Evolutionary conservation across 106 monocot genomes (phyloP).

Genomic region (Apostasia shenzhenica): DNA sequence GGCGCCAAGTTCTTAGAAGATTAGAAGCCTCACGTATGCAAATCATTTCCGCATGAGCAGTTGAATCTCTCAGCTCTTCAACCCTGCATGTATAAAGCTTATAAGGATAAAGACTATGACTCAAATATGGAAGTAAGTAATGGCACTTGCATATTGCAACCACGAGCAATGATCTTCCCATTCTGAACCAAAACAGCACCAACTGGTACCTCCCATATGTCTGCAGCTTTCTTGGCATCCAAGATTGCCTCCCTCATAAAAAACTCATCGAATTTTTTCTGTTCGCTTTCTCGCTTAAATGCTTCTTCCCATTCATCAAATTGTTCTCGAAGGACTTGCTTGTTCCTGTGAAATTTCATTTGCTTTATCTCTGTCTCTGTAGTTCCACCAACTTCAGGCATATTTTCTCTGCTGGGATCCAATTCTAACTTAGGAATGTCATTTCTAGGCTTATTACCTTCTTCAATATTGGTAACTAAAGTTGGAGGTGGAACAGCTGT

Average conservation of each 20-base stretch:
- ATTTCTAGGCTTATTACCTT: constrained; percentile 4
- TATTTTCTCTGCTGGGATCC: constrained; percentile 3
- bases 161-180: constrained; percentile 84
- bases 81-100: constrained; percentile 39
- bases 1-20: constrained; percentile 74
- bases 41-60: constrained; percentile 97
- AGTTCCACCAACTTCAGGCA: constrained; percentile 22
- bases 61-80: constrained; percentile 88
- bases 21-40: constrained; percentile 91
- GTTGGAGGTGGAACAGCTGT: constrained; percentile 7
- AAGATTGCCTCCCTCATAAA: constrained; percentile 96
- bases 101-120: neutral
- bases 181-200: constrained; percentile 87
- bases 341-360: constrained; percentile 60
- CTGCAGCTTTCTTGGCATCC: constrained; percentile 85
- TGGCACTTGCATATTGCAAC: constrained; percentile 62
- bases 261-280: constrained; percentile 65
- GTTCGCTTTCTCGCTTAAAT: constrained; percentile 54
- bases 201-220: constrained; percentile 92
- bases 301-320: constrained; percentile 93
- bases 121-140: neutral
- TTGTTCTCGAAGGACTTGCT: constrained; percentile 52
- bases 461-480: constrained; percentile 17
- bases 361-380: constrained; percentile 50
- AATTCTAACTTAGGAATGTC: constrained; percentile 11